Evolutionary conservation across 495 filamentous ascomycete genomes (phyloP), one percentile per base, ranked within the genome.

Genomic region (Paragyromitra xinjiangensis): DNA sequence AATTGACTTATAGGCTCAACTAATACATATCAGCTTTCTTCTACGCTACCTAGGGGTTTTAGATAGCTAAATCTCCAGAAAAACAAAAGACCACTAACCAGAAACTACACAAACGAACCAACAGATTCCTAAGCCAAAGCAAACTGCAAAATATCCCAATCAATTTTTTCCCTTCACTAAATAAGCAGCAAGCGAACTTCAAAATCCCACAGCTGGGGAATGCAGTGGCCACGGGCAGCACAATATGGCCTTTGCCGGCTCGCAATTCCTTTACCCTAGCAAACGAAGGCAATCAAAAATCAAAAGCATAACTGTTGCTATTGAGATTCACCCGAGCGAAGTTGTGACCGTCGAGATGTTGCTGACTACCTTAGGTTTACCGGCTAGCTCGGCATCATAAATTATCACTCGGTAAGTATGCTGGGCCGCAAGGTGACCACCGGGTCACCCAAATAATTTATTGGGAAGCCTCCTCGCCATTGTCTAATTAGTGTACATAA

Each of bases 391-490:
- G 61, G 70, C 68, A 72, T 72, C 73, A 72, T 61, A 29, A 2
- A 16, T 44, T 58, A 73, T 77, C 73, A 77, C 73, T 77, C 73
- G 73, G 22, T 45, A 68, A n/a, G 3, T 3, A 45, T 34, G 0
- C 12, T 4, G 16, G 34, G n/a, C 6, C n/a, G 37, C 2, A 12
- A 45, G 40, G 58, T 26, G 1, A 3, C 22, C 34, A 61, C 19
- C 26, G n/a, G 39, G 37, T 22, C 50, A 19, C 50, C 16, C 19
- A 22, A 24, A 22, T 26, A 2, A 29, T 26, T 29, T 22, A 61
- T 61, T 16, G 56, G 6, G 29, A 12, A 22, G 14, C 50, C 19
- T 9, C 19, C 16, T 6, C 50, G 1, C 16, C 6, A 22, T 34
- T 59, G 16, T 37, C 29, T 7, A 5, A 61, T n/a, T 8, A 37